Conservation (phyloP, 257 asterid species). For the Fraxinus cuspidata region DNA sequence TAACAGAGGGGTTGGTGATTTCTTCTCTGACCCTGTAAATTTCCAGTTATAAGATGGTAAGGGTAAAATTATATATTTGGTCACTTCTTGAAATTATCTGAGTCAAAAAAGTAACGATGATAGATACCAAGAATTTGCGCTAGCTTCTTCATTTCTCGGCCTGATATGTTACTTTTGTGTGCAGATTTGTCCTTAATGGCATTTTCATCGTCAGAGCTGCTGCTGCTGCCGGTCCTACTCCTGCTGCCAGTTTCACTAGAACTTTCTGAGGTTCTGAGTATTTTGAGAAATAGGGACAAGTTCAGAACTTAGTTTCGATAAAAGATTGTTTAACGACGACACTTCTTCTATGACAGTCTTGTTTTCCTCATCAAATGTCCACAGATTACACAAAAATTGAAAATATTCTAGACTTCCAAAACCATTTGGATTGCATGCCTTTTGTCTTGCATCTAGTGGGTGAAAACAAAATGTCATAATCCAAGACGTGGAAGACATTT, state of each 20-base stretch:
- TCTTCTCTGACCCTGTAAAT: slow-evolving; percentile 42
- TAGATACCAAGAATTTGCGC: slow-evolving; percentile 39
- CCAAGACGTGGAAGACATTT: slow-evolving; percentile 13
- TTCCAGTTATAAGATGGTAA: slow-evolving; percentile 14
- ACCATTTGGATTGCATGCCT: not conserved
- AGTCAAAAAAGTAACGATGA: slow-evolving; percentile 15
- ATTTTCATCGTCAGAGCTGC: slow-evolving; percentile 69
- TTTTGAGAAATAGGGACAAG: slow-evolving; percentile 7
- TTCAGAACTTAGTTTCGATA: not conserved
- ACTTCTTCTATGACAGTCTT: not conserved
- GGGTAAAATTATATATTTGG: slow-evolving; percentile 3
- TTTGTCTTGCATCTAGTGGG: slow-evolving; percentile 13
- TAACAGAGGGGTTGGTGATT: slow-evolving; percentile 29
- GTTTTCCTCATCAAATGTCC: not conserved
- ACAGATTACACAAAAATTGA: slow-evolving; percentile 5
- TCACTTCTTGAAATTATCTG: not conserved
- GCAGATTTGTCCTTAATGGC: slow-evolving; percentile 33
- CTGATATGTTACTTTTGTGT: slow-evolving; percentile 32
- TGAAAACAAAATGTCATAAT: not conserved
- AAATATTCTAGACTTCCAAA: not conserved
- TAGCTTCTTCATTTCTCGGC: slow-evolving; percentile 38
- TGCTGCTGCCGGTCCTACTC: slow-evolving; percentile 39
- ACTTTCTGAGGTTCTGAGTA: slow-evolving; percentile 61
- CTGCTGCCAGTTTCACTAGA: slow-evolving; percentile 63
- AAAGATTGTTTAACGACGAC: not conserved